Evolutionary conservation across 2,329 filamentous ascomycete genomes (phyloP).

Genomic region (Delphinella strobiligena): DNA sequence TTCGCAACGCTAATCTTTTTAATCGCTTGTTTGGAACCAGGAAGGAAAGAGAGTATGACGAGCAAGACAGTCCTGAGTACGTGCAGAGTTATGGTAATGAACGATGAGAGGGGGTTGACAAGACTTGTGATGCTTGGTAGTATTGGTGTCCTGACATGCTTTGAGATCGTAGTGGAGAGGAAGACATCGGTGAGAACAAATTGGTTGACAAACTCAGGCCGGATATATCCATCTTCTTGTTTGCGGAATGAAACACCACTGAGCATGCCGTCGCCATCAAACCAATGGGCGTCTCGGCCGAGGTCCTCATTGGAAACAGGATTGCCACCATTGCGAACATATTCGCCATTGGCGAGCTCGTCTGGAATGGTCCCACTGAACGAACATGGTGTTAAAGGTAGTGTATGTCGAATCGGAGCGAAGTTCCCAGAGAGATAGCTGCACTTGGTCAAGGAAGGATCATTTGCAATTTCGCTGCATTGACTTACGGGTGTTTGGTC

Average conservation of each 20-base stretch:
- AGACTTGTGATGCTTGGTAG: slow-evolving; percentile 57
- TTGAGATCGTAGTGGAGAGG: slow-evolving; percentile 39
- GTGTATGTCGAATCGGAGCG: slow-evolving; percentile 48
- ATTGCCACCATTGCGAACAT: slow-evolving; percentile 61
- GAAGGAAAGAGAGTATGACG: slow-evolving; percentile 45
- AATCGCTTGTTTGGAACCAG: slow-evolving; percentile 44
- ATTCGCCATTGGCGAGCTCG: slow-evolving; percentile 58
- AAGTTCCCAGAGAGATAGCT: slow-evolving; percentile 58
- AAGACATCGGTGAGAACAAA: slow-evolving; percentile 57
- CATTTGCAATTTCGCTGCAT: too few relatives aligned
- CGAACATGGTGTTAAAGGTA: slow-evolving; percentile 44
- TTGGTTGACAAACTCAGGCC: slow-evolving; percentile 57
- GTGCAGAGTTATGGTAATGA: slow-evolving; percentile 37
- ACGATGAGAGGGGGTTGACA: slow-evolving; percentile 45
- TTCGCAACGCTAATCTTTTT: slow-evolving; percentile 62
- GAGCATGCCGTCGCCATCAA: slow-evolving; percentile 66
- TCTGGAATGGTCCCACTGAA: slow-evolving; percentile 47
- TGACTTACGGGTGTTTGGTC: slow-evolving; percentile 28
- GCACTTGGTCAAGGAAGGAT: too few relatives aligned
- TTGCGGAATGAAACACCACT: slow-evolving; percentile 51
- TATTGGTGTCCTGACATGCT: slow-evolving; percentile 41
- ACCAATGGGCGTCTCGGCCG: slow-evolving; percentile 57
- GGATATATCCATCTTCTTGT: slow-evolving; percentile 29
- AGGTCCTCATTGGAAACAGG: slow-evolving; percentile 50
- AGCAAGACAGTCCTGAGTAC: slow-evolving; percentile 47